Evolutionary conservation across 2,329 filamentous ascomycete species (phyloP), one percentile per base, ranked within the genome.

Genomic region (Thielaviopsis punctulata): DNA sequence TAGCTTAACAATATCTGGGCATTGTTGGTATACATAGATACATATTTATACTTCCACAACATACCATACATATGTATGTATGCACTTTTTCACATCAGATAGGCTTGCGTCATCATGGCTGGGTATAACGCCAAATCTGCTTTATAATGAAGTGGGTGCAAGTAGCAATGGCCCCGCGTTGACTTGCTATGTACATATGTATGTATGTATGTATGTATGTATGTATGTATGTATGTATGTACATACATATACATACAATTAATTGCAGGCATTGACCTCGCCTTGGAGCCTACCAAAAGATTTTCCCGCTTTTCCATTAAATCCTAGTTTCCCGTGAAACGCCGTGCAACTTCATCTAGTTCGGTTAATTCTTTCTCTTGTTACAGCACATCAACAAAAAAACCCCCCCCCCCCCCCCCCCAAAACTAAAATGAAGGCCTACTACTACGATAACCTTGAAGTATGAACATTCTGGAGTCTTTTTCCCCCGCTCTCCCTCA

Each of bases 371-470:
- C 18, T 8, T 10, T 10, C 15, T 27, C 13, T 18, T 47, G n/a
- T 30, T 13, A 15, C 19, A 21, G 6, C 24, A 25, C 6, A 7
- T 27, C 21, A 55, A 24, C 21, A 43, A 21, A 22, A 4, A 53
- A 44, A 15, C n/a, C n/a, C n/a, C n/a, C n/a, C n/a, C n/a, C n/a
- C n/a, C n/a, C n/a, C n/a, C n/a, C n/a, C n/a, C n/a, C n/a, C 5
- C 25, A 27, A 27, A 41, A 30, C 33, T 41, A 71, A 56, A 54
- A 78, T 79, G 76, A 73, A 69, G 62, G 76, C 75, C 56, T 79
- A 79, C 61, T 63, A 71, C 58, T 79, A 75, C 60, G 76, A 79
- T 56, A 72, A 77, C 59, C 60, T 69, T 55, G 68, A 70, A 52
- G 75, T 77, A 65, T 63, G 73, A 19, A 18, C n/a, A 41, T 4